Base-by-base conservation (phyloP, 2,329 filamentous ascomycete genomes). In the Catunica adiposa region DNA sequence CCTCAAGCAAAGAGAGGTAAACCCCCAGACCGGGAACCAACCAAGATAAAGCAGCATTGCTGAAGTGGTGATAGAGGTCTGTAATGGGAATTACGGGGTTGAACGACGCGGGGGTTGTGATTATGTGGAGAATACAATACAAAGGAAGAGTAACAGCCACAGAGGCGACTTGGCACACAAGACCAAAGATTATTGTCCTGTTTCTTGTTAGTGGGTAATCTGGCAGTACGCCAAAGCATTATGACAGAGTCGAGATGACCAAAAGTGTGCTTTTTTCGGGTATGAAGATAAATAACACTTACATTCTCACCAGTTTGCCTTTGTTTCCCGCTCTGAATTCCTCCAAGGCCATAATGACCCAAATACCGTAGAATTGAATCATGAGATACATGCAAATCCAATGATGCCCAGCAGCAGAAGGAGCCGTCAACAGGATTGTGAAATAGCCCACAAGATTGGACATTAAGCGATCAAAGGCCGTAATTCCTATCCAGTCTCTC, bases 301-400 rank as follows among this genome's bases (percentile, higher is more conserved):
- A 34, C 29, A 34, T 5, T 34, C 29, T 34, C 5, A 34, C 29
- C 29, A 54, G 14, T 17, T 37, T 15, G 11, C 47, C 34, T 17
- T 29, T 14, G 31, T 58, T 58, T 22, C 38, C 56, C 9, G 20
- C n/a, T n/a, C 56, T 51, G 20, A 31, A 55, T 15, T 37, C 52
- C 22, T 58, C 56, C n/a, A 54, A 11, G 11, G 37, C n/a, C 34
- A 58, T 20, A 4, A 51, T 25, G 9, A 42, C 29, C 56, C 52
- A 58, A 20, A 51, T 48, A n/a, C 52, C 56, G n/a, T 46, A 51
- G 25, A 58, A 46, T 47, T 58, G 56, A 2, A 34, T 20, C 25
- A 58, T 52, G 14, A 58, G 14, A 17, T 54, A 55, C 3, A 34
- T 37, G 29, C 23, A 42, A 54, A 3, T 34, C 34, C 1, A 38